These are phyloP conservation scores for Penicillium canariense DNA, from an alignment of 495 filamentous ascomycete species.

Conservation along the genomic window DNA sequence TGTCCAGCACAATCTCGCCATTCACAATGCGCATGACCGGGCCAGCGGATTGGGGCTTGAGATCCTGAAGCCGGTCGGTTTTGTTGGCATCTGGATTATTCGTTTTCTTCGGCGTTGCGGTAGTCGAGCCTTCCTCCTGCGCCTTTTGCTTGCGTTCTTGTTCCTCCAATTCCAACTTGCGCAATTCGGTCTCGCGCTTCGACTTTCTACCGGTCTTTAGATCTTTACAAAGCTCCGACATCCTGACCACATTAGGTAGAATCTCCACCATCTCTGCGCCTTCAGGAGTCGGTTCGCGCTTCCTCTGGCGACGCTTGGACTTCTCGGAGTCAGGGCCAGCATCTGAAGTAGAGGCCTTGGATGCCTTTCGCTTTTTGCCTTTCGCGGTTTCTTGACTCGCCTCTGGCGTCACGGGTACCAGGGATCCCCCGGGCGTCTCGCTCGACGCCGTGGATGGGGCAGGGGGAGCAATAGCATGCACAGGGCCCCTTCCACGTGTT, in stretches of 20 bases:
- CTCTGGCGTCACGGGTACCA: conserved; percentile 9
- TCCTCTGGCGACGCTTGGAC: conserved; percentile 29
- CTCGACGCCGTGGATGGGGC: not conserved
- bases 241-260: conserved; percentile 65
- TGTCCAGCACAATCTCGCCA: conserved; percentile 79
- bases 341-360: conserved; percentile 24
- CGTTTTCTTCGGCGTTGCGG: conserved; percentile 31
- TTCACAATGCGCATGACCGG: conserved; percentile 72
- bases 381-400: conserved; percentile 18
- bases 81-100: conserved; percentile 23
- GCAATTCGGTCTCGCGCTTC: conserved; percentile 60
- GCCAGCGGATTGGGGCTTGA: conserved; percentile 35
- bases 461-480: conserved; percentile 8
- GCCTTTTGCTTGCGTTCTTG: conserved; percentile 46
- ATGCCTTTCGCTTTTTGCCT: conserved; percentile 28
- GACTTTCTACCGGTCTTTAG: conserved; percentile 77
- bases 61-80: conserved; percentile 18
- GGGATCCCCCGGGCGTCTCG: not conserved
- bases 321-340: conserved; percentile 25
- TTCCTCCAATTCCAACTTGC: conserved; percentile 52
- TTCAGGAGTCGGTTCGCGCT: conserved; percentile 67
- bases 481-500: not conserved
- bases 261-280: conserved; percentile 72
- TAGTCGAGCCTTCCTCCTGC: conserved; percentile 33
- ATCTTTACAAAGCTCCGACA: conserved; percentile 80